Base-by-base conservation (phyloP, 352 stramenopile genomes). In the Pythium scleroteichum region DNA sequence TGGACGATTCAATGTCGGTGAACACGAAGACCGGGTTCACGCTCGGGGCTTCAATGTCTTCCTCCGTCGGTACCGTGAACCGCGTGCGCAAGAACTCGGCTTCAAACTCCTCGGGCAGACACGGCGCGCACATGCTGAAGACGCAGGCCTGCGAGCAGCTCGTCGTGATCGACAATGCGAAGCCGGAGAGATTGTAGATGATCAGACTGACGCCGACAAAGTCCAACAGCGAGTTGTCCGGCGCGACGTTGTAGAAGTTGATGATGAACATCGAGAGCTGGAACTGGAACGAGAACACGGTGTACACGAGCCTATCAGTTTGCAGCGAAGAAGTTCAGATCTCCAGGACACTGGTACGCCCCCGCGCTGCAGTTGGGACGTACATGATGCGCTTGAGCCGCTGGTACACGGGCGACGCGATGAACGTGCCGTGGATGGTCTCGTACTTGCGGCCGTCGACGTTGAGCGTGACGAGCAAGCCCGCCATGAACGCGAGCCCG, bases 381-480 rank as follows among this genome's bases (percentile, higher is more conserved):
- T 74, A 79, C 76, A 90, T 80, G 66, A 90, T 88, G 23, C 69
- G 68, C 63, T 88, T 82, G 59, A 90, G 78, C 27, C 27, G 48
- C 5, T 9, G 39, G 16, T 27, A 45, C 24, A 27, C n/a, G 10
- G 19, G 26, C 26, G 12, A 90, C 2, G 64, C 69, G 50, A 87
- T 68, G 46, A 90, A 86, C 41, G 76, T 66, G 19, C 79, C 79
- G 50, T 88, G 75, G 2, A 88, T 73, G 27, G 76, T 86, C 51
- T 91, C 82, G 42, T 80, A 79, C 53, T 89, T 74, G 39, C 79
- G 71, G 42, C 78, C 79, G 17, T 66, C 68, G 22, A 72, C 54
- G 41, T 87, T 87, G 16, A 89, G 71, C 24, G 59, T 59, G 1
- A 80, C 17, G 12, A 89, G 64, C 38, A 78, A 56, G 60, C 57